Conservation (phyloP, 192 early-diverging fungal genomes). For the Coemansia sp. region DNA sequence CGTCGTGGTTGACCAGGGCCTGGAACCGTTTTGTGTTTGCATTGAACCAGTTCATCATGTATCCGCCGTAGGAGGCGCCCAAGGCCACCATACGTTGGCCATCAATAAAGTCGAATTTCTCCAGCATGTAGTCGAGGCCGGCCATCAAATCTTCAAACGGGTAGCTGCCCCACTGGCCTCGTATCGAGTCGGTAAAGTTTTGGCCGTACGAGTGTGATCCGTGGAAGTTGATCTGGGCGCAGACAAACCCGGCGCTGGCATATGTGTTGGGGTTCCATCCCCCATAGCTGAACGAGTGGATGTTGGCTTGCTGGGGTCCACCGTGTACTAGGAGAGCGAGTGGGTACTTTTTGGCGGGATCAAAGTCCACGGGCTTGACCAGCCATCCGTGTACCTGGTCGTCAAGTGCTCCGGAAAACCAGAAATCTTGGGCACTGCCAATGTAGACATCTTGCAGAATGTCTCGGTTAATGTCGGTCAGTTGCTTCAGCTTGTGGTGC, state of each 20-base stretch:
- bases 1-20: slow-evolving; percentile 68
- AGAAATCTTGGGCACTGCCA: slow-evolving; percentile 58
- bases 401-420: slow-evolving; percentile 59
- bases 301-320: slow-evolving; percentile 69
- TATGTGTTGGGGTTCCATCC: slow-evolving; percentile 74
- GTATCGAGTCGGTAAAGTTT: slow-evolving; percentile 67
- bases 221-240: slow-evolving; percentile 67
- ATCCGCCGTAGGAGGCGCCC: slow-evolving; percentile 79
- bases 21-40: slow-evolving; percentile 66
- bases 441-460: slow-evolving; percentile 42
- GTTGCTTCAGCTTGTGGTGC: slow-evolving; percentile 10
- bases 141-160: slow-evolving; percentile 72
- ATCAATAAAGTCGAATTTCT: slow-evolving; percentile 54
- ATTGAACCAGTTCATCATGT: slow-evolving; percentile 84
- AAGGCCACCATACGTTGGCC: slow-evolving; percentile 52
- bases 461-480: slow-evolving; percentile 48
- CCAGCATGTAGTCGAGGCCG: slow-evolving; percentile 58
- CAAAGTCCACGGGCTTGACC: slow-evolving; percentile 57
- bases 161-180: slow-evolving; percentile 66
- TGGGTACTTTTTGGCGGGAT: slow-evolving; percentile 56
- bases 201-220: slow-evolving; percentile 78
- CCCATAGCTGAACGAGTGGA: slow-evolving; percentile 50
- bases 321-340: slow-evolving; percentile 77
- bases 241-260: slow-evolving; percentile 64
- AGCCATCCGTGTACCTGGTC: slow-evolving; percentile 54